These are phyloP conservation scores for Tilletia caries DNA, from an alignment of 1,284 basidiomycete species.

Conservation along the genomic window DNA sequence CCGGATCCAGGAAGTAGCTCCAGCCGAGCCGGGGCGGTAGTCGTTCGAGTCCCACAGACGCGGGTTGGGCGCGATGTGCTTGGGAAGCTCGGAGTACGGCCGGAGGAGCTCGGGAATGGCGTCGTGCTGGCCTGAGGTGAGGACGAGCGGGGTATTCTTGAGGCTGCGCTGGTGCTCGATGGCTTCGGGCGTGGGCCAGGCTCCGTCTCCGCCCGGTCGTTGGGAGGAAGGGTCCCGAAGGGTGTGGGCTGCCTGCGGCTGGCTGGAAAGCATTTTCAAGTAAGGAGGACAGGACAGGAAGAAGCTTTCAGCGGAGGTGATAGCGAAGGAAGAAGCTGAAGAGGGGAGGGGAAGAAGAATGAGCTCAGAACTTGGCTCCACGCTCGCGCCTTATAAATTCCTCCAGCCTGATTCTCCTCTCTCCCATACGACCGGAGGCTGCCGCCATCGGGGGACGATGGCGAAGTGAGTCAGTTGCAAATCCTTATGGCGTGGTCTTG, in stretches of 20 bases:
- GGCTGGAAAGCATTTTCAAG: neutral
- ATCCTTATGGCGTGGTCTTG: too few species aligned
- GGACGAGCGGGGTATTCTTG: constrained; percentile 20
- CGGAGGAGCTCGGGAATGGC: constrained; percentile 29
- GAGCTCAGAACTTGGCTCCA: too few species aligned
- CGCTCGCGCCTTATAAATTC: too few species aligned
- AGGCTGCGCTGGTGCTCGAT: constrained; percentile 11
- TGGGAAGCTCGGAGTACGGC: constrained; percentile 53
- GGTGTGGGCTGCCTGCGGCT: neutral
- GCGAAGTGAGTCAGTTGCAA: too few species aligned
- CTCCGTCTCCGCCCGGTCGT: neutral
- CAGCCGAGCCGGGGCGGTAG: constrained; percentile 39
- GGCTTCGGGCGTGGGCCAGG: constrained; percentile 10
- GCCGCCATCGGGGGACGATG: too few species aligned
- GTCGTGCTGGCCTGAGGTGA: constrained; percentile 48
- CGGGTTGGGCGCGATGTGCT: constrained; percentile 44
- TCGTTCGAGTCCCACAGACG: constrained; percentile 46
- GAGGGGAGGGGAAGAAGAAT: too few species aligned
- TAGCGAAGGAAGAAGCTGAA: too few species aligned
- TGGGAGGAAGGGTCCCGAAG: neutral
- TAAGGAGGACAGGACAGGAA: neutral
- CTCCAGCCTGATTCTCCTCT: too few species aligned
- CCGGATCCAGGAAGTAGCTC: constrained; percentile 35
- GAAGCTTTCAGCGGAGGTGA: too few species aligned
- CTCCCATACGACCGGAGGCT: too few species aligned